Percentiles rank a stretch among this genome's conserved stretches.
Conservation (phyloP, 257 asterid species). For the Sherardia arvensis region DNA sequence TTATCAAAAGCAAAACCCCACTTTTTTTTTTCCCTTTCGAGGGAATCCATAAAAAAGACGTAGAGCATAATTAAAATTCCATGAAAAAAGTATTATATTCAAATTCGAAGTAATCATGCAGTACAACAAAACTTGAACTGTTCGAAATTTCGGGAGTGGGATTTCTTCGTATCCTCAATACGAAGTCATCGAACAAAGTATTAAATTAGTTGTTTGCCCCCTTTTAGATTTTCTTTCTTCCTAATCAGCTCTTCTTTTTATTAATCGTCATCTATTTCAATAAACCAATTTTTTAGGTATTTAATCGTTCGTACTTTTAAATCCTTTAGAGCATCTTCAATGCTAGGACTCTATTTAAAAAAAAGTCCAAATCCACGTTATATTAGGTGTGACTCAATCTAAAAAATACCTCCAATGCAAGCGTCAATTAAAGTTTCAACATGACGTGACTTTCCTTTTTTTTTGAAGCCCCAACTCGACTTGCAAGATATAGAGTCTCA, state of each 20-base stretch:
- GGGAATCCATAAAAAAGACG: neutral
- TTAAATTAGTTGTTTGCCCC: neutral
- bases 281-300: neutral
- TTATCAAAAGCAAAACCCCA: neutral
- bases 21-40: neutral
- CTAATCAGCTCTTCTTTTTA: neutral
- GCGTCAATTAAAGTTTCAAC: too few species aligned
- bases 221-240: neutral
- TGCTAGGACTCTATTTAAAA: too few species aligned
- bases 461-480: too few species aligned
- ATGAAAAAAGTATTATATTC: neutral
- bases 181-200: conserved; percentile 1
- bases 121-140: neutral
- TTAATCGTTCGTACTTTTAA: too few species aligned
- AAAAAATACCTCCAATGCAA: too few species aligned
- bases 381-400: too few species aligned
- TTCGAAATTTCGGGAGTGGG: neutral
- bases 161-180: conserved; percentile 9
- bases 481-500: too few species aligned
- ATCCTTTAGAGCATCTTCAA: too few species aligned
- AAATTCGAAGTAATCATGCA: neutral
- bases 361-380: too few species aligned
- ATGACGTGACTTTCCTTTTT: too few species aligned
- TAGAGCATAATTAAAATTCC: neutral
- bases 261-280: neutral